Evolutionary conservation across 2,329 filamentous ascomycete genomes (phyloP).

Genomic region (Ceratocystis eucalypticola): DNA sequence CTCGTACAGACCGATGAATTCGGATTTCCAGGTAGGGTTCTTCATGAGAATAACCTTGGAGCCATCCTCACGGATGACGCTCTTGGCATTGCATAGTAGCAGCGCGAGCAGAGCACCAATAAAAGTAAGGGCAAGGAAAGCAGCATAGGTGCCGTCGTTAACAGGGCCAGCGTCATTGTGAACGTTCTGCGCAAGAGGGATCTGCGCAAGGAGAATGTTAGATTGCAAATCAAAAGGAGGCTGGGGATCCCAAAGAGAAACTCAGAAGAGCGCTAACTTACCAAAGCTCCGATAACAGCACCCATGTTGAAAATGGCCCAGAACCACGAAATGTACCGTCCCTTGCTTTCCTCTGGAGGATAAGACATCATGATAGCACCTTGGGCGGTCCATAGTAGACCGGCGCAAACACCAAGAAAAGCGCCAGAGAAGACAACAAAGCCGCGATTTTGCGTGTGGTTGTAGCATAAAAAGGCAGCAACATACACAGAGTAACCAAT

Average conservation of each 20-base stretch:
- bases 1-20: conserved; percentile 62
- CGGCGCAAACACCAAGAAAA: conserved; percentile 64
- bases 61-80: conserved; percentile 63
- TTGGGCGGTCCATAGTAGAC: conserved; percentile 69
- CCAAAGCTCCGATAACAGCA: conserved; percentile 67
- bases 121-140: conserved; percentile 73
- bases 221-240: not conserved
- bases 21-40: conserved; percentile 73
- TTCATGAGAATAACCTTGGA: conserved; percentile 77
- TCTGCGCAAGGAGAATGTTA: conserved; percentile 26
- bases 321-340: conserved; percentile 78
- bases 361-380: conserved; percentile 86
- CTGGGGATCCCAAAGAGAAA: not conserved
- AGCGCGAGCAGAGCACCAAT: conserved; percentile 56
- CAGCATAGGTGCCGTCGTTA: conserved; percentile 72
- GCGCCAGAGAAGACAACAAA: conserved; percentile 68
- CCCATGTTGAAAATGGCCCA: conserved; percentile 94
- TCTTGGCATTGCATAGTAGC: conserved; percentile 55
- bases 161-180: conserved; percentile 41
- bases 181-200: conserved; percentile 62
- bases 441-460: conserved; percentile 51
- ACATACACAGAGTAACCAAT: conserved; percentile 66
- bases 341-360: conserved; percentile 67
- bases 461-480: conserved; percentile 55
- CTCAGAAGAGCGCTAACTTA: conserved; percentile 24